Conservation (phyloP, 345 rosid genomes). For the Sisymbrium altissimum region DNA sequence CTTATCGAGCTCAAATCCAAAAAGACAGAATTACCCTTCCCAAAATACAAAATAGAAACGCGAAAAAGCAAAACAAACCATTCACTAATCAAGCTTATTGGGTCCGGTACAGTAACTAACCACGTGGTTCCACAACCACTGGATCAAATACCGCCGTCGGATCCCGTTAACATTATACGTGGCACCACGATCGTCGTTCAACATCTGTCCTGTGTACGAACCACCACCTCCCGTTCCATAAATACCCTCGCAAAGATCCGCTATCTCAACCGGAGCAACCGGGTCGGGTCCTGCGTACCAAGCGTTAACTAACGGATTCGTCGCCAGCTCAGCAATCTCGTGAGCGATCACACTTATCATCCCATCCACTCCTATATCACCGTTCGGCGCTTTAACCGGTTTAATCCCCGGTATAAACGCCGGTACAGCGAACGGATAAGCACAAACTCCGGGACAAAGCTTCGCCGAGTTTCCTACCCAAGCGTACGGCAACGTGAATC, state of each 20-base stretch:
- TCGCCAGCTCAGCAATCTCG: slow-evolving; percentile 92
- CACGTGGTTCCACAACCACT: slow-evolving; percentile 89
- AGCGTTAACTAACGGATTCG: slow-evolving; percentile 92
- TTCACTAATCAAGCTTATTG: slow-evolving; percentile 73
- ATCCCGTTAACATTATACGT: slow-evolving; percentile 88
- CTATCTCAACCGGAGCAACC: slow-evolving; percentile 81
- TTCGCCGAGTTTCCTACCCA: slow-evolving; percentile 95
- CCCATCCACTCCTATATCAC: slow-evolving; percentile 84
- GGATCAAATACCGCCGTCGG: slow-evolving; percentile 77
- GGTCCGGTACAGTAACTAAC: slow-evolving; percentile 89
- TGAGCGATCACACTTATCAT: slow-evolving; percentile 94
- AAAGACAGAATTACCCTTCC: slow-evolving; percentile 8
- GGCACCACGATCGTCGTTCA: slow-evolving; percentile 62
- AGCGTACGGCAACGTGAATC: slow-evolving; percentile 90
- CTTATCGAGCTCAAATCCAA: neutral
- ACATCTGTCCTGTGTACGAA: slow-evolving; percentile 82
- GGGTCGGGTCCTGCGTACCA: slow-evolving; percentile 97
- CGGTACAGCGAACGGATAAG: slow-evolving; percentile 87
- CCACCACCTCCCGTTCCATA: slow-evolving; percentile 98
- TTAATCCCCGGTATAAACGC: slow-evolving; percentile 56
- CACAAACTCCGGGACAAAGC: slow-evolving; percentile 81
- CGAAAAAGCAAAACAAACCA: neutral
- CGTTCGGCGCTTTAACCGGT: slow-evolving; percentile 74
- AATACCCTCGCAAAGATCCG: slow-evolving; percentile 93
- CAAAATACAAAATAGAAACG: slow-evolving; percentile 14